Evolutionary conservation across 1,284 basidiomycete genomes (phyloP).

Genomic region (Cutaneotrichosporon daszewskae): DNA sequence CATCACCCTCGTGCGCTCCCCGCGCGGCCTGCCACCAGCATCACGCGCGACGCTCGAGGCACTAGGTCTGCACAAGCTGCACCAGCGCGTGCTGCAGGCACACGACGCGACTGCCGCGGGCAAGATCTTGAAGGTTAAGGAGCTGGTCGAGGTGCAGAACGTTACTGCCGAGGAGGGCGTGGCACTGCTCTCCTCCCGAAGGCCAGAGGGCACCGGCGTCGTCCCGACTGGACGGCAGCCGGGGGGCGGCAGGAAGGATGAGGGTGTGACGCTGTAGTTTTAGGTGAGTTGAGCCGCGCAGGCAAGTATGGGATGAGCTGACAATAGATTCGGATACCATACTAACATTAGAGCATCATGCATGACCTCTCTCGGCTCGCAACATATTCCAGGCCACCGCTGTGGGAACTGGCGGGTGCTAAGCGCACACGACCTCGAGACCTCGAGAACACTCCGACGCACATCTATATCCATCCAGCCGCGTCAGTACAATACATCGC

Average conservation of each 20-base stretch:
- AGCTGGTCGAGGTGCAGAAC: slow-evolving; percentile 52
- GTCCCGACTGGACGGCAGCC: slow-evolving; percentile 8
- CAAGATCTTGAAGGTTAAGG: slow-evolving; percentile 52
- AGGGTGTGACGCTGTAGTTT: no score
- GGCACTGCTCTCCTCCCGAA: slow-evolving; percentile 22
- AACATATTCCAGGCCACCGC: no score
- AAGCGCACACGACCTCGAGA: no score
- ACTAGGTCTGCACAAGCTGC: slow-evolving; percentile 48
- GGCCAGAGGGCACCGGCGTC: slow-evolving; percentile 40
- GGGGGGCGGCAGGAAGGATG: no score
- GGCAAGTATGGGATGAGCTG: no score
- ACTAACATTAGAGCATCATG: no score
- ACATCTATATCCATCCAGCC: slow-evolving; percentile 13
- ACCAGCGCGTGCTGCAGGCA: slow-evolving; percentile 49
- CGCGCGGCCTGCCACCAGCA: slow-evolving; percentile 49
- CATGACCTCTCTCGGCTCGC: no score
- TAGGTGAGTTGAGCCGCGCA: no score
- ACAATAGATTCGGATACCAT: no score
- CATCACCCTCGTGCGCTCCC: slow-evolving; percentile 51
- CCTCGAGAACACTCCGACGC: no score
- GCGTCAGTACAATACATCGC: slow-evolving; percentile 21
- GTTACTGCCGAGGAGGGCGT: slow-evolving; percentile 39
- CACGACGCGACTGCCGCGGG: slow-evolving; percentile 47
- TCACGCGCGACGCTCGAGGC: slow-evolving; percentile 46
- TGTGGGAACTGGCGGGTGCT: no score